A percentile compares a stretch with the other conserved stretches of the same genome.
Conservation (phyloP, 2,329 filamentous ascomycete species). For the Calonectria pteridis region DNA sequence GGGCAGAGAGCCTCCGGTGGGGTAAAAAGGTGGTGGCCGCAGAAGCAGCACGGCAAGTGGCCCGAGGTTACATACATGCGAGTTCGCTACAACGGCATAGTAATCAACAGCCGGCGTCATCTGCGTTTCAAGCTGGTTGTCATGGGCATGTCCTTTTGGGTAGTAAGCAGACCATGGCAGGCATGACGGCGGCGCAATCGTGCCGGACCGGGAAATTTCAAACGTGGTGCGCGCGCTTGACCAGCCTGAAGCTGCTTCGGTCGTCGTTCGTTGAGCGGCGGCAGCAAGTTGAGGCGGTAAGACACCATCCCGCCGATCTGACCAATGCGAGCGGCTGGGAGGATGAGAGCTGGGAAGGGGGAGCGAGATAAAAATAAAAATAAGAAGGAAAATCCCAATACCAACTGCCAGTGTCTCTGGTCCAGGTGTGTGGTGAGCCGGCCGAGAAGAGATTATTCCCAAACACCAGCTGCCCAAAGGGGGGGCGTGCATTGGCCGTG, state of each 20-base stretch:
- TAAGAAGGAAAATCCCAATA: slow-evolving; percentile 5
- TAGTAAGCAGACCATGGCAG: background rate
- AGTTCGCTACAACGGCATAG: slow-evolving; percentile 11
- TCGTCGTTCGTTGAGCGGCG: background rate
- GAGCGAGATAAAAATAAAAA: slow-evolving; percentile 14
- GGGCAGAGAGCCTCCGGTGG: background rate
- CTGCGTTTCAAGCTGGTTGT: background rate
- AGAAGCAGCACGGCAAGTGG: background rate
- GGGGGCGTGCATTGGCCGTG: background rate
- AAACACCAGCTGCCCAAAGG: background rate
- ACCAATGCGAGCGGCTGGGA: slow-evolving; percentile 1
- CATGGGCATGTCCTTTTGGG: background rate
- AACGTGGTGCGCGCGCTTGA: slow-evolving; percentile 9
- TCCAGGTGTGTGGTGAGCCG: slow-evolving; percentile 1
- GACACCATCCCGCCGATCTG: slow-evolving; percentile 8
- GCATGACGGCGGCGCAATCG: background rate
- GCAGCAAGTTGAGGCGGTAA: background rate
- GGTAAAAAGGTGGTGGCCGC: background rate
- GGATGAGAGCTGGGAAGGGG: background rate
- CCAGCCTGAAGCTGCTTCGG: background rate
- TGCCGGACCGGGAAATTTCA: slow-evolving; percentile 21
- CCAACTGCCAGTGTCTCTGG: background rate
- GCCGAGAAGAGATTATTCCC: slow-evolving; percentile 16
- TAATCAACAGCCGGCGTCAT: background rate
- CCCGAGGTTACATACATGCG: slow-evolving; percentile 15